A percentile compares a stretch with the other conserved stretches of the same genome.
Evolutionary conservation across 108 stramenopile genomes (phyloP).

Genomic region (Parietichytrium sp.): DNA sequence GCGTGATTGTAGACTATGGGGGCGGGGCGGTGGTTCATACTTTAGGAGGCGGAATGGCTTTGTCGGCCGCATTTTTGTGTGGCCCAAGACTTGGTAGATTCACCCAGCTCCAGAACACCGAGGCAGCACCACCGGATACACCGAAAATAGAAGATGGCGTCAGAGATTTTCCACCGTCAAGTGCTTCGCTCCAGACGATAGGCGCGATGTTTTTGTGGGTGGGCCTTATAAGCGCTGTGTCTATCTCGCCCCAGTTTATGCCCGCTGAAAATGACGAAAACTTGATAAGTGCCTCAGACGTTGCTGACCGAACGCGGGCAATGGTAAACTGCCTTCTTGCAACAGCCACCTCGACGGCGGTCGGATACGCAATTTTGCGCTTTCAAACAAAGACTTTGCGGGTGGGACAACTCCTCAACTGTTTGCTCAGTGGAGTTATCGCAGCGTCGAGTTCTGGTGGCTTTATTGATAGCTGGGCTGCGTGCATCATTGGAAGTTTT

Average conservation of each 20-base stretch:
- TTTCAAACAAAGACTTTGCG: not conserved
- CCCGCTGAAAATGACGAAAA: conserved; percentile 34
- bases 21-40: not conserved
- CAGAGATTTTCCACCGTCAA: not conserved
- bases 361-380: not conserved
- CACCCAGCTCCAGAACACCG: no score
- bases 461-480: not conserved
- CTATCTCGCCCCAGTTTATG: conserved; percentile 43
- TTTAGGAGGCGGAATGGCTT: not conserved
- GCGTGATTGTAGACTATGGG: not conserved
- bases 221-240: no score
- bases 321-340: conserved; percentile 40
- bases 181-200: not conserved
- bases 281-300: not conserved
- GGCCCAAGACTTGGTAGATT: not conserved
- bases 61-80: not conserved
- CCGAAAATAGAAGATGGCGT: no score
- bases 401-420: not conserved
- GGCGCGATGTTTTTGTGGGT: not conserved
- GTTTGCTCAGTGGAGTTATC: not conserved
- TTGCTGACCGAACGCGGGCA: conserved; percentile 36
- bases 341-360: conserved; percentile 29
- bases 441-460: not conserved
- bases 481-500: not conserved
- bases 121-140: no score